Evolutionary conservation across 441 rosid species (phyloP), one percentile per base, ranked within the genome.

Genomic region (Cnidoscolus chayamansa): DNA sequence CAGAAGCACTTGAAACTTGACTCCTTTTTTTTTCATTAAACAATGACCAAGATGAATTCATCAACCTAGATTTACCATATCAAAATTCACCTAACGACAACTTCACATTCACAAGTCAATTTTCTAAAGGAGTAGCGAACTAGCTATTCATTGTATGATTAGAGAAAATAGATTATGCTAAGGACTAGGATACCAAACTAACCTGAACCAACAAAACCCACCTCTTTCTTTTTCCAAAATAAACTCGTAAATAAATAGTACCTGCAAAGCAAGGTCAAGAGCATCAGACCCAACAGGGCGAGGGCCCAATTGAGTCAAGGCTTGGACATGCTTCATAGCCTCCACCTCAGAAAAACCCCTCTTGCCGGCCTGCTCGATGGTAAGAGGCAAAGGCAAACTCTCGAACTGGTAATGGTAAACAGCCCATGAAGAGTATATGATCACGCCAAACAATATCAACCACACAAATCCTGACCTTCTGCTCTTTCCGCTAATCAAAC

Each of bases 311-410:
- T 84, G 83, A 73, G 96, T 91, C 92, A 95, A 77, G 45, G 88
- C 92, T 74, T 76, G 71, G 13, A 93, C 94, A 76, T 95, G 99
- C 72, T 86, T 82, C 78, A 89, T 74, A 0, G 98, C 96, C 74
- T 86, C 89, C 64, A 85, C 77, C 81, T 95, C 99, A 48, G 99
- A 93, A 74, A 95, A 95, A 10, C 99, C 97, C 63, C 97, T 85
- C 75, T 91, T 93, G 17, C 98, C 99, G 31, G 94, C 97, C 78
- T 88, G 90, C 63, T 83, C 86, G 1, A 90, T 79, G 7, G 88
- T 84, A 15, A 92, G 89, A 1, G 97, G 95, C 72, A n/a, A 56
- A 16, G 98, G 97, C 85, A 95, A 64, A 65, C 30, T 83, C 76
- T 84, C 87, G 72, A 62, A 83, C 84, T 95, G 99, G 67, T 87